Evolutionary conservation across 768 basidiomycete species (phyloP).

Genomic region (Naganishia randhawae): DNA sequence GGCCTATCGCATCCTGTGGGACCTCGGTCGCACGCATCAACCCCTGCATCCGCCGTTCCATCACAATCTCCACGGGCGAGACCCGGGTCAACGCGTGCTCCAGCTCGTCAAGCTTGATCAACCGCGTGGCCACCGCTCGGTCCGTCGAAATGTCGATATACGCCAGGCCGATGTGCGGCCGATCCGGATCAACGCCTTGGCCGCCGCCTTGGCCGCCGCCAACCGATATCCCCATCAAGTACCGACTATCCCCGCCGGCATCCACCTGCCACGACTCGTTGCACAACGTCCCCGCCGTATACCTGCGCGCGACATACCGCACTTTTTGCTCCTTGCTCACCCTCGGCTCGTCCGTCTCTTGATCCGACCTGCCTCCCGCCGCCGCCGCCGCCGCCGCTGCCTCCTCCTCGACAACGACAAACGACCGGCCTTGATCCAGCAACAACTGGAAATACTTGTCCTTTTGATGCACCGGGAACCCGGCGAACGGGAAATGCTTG

Average conservation of each 20-base stretch:
- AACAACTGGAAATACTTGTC: constrained; percentile 86
- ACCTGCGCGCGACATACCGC: constrained; percentile 75
- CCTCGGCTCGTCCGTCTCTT: constrained; percentile 26
- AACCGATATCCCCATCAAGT: constrained; percentile 65
- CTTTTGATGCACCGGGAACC: constrained; percentile 80
- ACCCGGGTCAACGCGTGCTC: constrained; percentile 80
- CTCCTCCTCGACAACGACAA: constrained; percentile 84
- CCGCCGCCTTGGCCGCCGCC: constrained; percentile 10
- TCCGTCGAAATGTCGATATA: constrained; percentile 89
- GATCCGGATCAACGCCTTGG: constrained; percentile 38
- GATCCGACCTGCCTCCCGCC: constrained; percentile 26
- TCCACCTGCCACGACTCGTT: constrained; percentile 83
- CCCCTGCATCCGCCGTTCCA: background rate
- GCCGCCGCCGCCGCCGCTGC: constrained; percentile 55
- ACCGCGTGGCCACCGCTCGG: constrained; percentile 76
- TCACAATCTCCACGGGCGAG: constrained; percentile 68
- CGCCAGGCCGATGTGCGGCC: constrained; percentile 75
- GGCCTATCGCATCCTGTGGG: background rate
- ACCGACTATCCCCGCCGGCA: constrained; percentile 76
- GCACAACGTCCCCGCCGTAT: constrained; percentile 90
- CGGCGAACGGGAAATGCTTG: constrained; percentile 69
- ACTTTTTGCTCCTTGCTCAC: constrained; percentile 22
- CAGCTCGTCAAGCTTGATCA: constrained; percentile 57
- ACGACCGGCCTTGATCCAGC: constrained; percentile 74
- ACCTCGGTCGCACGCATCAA: background rate